Evolutionary conservation across 2,329 filamentous ascomycete genomes (phyloP).

Genomic region (Tolypocladium endophyticum): DNA sequence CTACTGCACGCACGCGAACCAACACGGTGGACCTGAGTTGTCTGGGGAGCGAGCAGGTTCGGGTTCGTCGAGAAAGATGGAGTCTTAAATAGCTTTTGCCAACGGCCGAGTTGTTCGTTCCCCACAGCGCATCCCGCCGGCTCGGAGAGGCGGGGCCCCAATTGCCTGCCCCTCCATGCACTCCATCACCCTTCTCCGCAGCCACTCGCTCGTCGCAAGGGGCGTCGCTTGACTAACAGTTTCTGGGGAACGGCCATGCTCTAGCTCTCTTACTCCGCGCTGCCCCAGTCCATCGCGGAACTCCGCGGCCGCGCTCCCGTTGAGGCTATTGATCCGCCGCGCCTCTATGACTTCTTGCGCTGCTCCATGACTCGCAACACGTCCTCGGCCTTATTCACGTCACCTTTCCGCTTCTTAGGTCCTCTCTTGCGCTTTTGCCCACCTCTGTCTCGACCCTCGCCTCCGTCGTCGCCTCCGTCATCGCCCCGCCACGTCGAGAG

Average conservation of each 20-base stretch:
- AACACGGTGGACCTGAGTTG: background rate
- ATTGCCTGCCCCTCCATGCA: background rate
- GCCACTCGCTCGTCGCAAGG: background rate
- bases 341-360: slow-evolving; percentile 26
- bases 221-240: background rate
- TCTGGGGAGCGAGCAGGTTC: background rate
- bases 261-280: background rate
- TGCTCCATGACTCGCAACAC: slow-evolving; percentile 69
- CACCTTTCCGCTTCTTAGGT: slow-evolving; percentile 65
- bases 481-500: slow-evolving; percentile 54
- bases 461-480: slow-evolving; percentile 42
- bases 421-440: slow-evolving; percentile 57
- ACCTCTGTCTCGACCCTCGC: slow-evolving; percentile 27
- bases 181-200: background rate
- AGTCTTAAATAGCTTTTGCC: background rate
- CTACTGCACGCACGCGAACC: background rate
- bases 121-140: background rate
- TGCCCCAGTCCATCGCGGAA: background rate
- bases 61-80: background rate
- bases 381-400: slow-evolving; percentile 68
- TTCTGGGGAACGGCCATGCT: background rate
- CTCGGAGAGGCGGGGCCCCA: background rate
- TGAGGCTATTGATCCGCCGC: background rate
- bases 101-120: background rate
- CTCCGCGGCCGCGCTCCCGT: background rate